Conservation (phyloP, 2,329 filamentous ascomycete genomes). For the Phialophora tarda region DNA sequence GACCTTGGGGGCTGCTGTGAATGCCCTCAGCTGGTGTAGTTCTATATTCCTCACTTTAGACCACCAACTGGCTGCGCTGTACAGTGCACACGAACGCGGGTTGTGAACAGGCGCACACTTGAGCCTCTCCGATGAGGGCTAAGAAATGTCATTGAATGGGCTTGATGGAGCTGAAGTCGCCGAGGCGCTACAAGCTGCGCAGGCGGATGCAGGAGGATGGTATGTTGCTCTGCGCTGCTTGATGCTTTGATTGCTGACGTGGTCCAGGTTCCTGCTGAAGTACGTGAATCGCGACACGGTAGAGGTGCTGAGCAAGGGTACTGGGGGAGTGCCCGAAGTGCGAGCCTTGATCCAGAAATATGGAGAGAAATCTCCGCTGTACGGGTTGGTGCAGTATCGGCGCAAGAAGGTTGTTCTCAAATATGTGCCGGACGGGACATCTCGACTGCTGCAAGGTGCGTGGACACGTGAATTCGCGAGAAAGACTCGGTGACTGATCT, state of each 20-base stretch:
- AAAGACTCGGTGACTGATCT: constrained; percentile 17
- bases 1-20: constrained; percentile 1
- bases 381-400: constrained; percentile 88
- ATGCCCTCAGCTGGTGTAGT: constrained; percentile 14
- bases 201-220: constrained; percentile 91
- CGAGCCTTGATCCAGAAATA: constrained; percentile 78
- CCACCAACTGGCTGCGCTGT: background rate
- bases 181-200: constrained; percentile 81
- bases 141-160: constrained; percentile 40
- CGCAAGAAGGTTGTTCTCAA: constrained; percentile 90
- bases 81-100: constrained; percentile 20
- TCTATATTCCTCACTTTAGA: constrained; percentile 2
- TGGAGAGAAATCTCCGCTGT: constrained; percentile 83
- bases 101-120: constrained; percentile 16
- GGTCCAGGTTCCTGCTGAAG: constrained; percentile 89
- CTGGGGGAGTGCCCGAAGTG: constrained; percentile 81
- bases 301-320: constrained; percentile 75
- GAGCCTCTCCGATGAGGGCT: constrained; percentile 44
- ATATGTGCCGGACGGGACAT: constrained; percentile 89
- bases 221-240: constrained; percentile 56
- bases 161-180: constrained; percentile 62
- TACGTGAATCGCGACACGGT: constrained; percentile 90
- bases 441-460: constrained; percentile 88
- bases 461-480: constrained; percentile 21
- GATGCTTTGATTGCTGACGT: constrained; percentile 15